Conservation (phyloP, 2,329 filamentous ascomycete genomes). For the Neofusicoccum ribis region DNA sequence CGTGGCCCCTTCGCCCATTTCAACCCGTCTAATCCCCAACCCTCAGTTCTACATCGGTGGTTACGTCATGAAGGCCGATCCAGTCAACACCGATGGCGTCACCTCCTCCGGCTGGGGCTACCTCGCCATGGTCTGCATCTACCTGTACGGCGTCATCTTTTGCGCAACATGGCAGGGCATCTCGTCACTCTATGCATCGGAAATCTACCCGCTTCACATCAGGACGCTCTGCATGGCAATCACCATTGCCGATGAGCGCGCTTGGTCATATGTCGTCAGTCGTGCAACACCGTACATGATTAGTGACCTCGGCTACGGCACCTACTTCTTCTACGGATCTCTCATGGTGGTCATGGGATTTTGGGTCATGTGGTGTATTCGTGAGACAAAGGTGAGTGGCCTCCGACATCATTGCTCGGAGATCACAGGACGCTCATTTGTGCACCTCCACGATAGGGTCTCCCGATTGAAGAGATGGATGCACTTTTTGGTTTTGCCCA, state of each 20-base stretch:
- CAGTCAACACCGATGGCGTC: constrained; percentile 47
- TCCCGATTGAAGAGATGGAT: background rate
- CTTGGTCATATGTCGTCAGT: constrained; percentile 40
- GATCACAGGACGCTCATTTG: background rate
- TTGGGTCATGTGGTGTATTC: constrained; percentile 36
- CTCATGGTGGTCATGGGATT: constrained; percentile 33
- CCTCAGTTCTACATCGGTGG: constrained; percentile 50
- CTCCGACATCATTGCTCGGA: background rate
- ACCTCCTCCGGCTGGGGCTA: constrained; percentile 51
- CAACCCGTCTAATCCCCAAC: too few species aligned
- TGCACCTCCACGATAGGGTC: background rate
- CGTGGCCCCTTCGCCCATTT: background rate
- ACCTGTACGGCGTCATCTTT: constrained; percentile 57
- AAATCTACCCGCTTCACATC: constrained; percentile 50
- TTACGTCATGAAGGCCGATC: constrained; percentile 56
- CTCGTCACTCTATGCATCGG: constrained; percentile 48
- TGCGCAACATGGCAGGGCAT: constrained; percentile 47
- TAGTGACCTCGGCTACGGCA: constrained; percentile 38
- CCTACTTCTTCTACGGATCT: constrained; percentile 41
- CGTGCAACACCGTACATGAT: constrained; percentile 42
- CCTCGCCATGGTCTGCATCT: constrained; percentile 56
- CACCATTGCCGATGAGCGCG: constrained; percentile 31
- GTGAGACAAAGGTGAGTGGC: constrained; percentile 30
- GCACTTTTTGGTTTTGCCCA: background rate
- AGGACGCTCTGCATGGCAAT: constrained; percentile 42